These are phyloP conservation scores for Ampelocalamus luodianensis DNA, from an alignment of 176 grass and related monocot species.

Conservation along the genomic window DNA sequence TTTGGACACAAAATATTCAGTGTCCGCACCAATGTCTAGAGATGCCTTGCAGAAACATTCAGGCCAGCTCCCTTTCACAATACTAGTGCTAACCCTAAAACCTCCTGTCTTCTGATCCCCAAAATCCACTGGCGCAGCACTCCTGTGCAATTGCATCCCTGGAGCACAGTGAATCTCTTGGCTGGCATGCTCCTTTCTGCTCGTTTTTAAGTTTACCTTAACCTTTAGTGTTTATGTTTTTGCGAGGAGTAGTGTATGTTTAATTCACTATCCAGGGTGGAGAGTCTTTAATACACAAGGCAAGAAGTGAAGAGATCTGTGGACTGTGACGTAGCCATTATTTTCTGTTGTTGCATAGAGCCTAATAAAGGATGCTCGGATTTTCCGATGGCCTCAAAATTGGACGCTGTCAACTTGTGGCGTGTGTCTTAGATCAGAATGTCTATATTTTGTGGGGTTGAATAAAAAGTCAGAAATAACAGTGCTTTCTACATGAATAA, in stretches of 20 bases:
- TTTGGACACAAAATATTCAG: conserved; percentile 15
- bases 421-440: neutral
- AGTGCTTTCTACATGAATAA: neutral
- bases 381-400: neutral
- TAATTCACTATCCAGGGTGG: conserved; percentile 3
- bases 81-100: conserved; percentile 16
- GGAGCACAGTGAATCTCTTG: conserved; percentile 19
- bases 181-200: neutral
- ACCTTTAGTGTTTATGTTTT: neutral
- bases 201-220: conserved; percentile 17
- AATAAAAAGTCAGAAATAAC: conserved; percentile 10
- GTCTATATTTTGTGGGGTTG: neutral
- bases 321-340: neutral
- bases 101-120: neutral
- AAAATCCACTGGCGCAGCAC: conserved; percentile 14
- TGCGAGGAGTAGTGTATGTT: conserved; percentile 3
- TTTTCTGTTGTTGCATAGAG: conserved; percentile 12
- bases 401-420: neutral
- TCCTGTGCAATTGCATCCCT: conserved; percentile 29
- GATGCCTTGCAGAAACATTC: conserved; percentile 5
- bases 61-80: conserved; percentile 1
- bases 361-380: neutral
- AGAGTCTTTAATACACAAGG: neutral
- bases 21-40: neutral
- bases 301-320: neutral